Evolutionary conservation across 176 grass and related monocot genomes (phyloP).

Genomic region (Poa annua): DNA sequence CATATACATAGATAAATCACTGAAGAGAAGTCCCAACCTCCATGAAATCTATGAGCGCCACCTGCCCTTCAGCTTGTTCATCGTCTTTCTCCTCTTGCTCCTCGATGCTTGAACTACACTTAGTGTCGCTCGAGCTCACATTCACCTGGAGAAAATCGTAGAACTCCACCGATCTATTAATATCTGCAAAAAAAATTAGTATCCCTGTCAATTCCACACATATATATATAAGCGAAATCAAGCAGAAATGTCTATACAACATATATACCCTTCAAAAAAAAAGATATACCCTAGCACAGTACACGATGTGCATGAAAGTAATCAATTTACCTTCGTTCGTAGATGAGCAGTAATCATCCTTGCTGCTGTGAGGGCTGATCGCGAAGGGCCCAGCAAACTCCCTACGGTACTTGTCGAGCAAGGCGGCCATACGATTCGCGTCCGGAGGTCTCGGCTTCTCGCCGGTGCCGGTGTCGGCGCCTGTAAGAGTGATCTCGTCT

Average conservation of each 20-base stretch:
- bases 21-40: slow-evolving; percentile 69
- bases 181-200: slow-evolving; percentile 49
- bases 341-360: slow-evolving; percentile 49
- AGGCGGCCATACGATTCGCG: slow-evolving; percentile 45
- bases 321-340: slow-evolving; percentile 56
- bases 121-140: slow-evolving; percentile 74
- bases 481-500: slow-evolving; percentile 35
- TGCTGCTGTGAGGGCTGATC: slow-evolving; percentile 47
- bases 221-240: neutral
- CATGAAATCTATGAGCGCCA: slow-evolving; percentile 88
- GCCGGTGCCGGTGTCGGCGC: neutral
- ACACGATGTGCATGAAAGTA: neutral
- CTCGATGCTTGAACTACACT: slow-evolving; percentile 77
- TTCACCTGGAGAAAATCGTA: slow-evolving; percentile 97
- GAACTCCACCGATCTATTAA: slow-evolving; percentile 65
- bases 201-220: neutral
- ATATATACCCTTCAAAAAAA: no score
- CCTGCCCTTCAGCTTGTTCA: slow-evolving; percentile 45
- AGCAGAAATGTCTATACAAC: neutral
- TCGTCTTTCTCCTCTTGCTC: slow-evolving; percentile 62
- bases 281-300: neutral
- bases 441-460: slow-evolving; percentile 28
- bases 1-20: slow-evolving; percentile 52
- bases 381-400: slow-evolving; percentile 47
- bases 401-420: slow-evolving; percentile 63